These are phyloP conservation scores for Fomitopsis serialis DNA, from an alignment of 768 basidiomycete species.

Conservation along the genomic window DNA sequence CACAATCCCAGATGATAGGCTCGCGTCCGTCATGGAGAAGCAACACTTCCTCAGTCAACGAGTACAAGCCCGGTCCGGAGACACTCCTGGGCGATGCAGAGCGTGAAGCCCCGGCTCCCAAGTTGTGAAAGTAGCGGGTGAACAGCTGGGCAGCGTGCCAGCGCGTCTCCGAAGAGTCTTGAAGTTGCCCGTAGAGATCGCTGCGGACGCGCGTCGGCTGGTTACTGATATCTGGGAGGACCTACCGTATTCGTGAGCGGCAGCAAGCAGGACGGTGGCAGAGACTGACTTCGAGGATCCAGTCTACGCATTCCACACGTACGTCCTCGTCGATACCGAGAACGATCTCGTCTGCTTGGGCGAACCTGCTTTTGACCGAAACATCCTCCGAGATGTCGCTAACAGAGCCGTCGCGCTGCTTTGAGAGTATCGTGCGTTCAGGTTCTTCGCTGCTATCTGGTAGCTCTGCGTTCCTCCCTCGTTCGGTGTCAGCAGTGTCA, in stretches of 20 bases:
- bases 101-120: slow-evolving; percentile 26
- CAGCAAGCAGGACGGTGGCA: too few relatives aligned
- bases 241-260: slow-evolving; percentile 6
- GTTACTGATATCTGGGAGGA: slow-evolving; percentile 9
- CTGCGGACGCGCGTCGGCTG: slow-evolving; percentile 11
- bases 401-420: neutral
- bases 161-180: slow-evolving; percentile 49
- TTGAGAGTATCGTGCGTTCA: slow-evolving; percentile 17
- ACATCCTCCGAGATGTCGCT: neutral
- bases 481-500: neutral
- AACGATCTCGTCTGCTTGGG: neutral
- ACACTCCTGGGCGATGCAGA: slow-evolving; percentile 2
- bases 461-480: neutral
- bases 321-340: slow-evolving; percentile 30
- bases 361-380: neutral
- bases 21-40: slow-evolving; percentile 8
- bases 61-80: neutral
- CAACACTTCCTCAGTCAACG: neutral
- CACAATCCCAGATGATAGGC: slow-evolving; percentile 51
- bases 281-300: slow-evolving; percentile 40
- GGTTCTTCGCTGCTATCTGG: neutral
- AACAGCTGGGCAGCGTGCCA: slow-evolving; percentile 65
- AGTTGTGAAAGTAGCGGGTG: slow-evolving; percentile 41
- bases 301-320: slow-evolving; percentile 32
- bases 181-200: slow-evolving; percentile 50